Conservation (phyloP, 805 yeast genomes). For the Metschnikowia colocasiae region DNA sequence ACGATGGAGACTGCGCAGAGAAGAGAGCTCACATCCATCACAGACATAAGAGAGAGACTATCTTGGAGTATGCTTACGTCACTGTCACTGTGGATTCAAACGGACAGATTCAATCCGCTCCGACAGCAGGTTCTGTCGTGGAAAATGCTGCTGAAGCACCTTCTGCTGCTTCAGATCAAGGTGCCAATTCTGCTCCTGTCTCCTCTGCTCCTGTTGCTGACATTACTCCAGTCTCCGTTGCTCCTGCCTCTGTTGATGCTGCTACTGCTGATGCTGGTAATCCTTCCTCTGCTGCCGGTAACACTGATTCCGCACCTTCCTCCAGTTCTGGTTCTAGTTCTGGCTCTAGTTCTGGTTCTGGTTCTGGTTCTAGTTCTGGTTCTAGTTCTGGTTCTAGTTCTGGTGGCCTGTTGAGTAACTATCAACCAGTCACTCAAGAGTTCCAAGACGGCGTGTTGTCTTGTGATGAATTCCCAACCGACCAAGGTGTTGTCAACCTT, state of each 20-base stretch:
- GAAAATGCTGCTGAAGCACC: slow-evolving; percentile 3
- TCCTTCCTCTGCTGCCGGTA: slow-evolving; percentile 15
- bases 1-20: slow-evolving; percentile 16
- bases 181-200: slow-evolving; percentile 9
- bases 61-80: slow-evolving; percentile 44
- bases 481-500: slow-evolving; percentile 77
- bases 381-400: slow-evolving; percentile 32
- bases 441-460: slow-evolving; percentile 71
- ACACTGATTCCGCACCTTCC: background rate
- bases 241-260: slow-evolving; percentile 26
- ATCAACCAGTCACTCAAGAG: slow-evolving; percentile 50
- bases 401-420: slow-evolving; percentile 58
- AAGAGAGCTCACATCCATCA: slow-evolving; percentile 50
- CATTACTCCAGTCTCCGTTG: slow-evolving; percentile 11
- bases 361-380: slow-evolving; percentile 26
- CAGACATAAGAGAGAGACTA: slow-evolving; percentile 58
- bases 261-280: slow-evolving; percentile 35
- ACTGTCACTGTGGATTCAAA: slow-evolving; percentile 40
- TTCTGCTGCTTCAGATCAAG: slow-evolving; percentile 13
- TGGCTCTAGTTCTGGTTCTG: slow-evolving; percentile 23
- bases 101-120: slow-evolving; percentile 36
- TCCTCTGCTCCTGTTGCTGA: background rate
- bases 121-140: slow-evolving; percentile 3
- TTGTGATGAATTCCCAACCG: slow-evolving; percentile 72
- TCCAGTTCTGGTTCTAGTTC: slow-evolving; percentile 35